phyloP scores from a whole-genome alignment of 2,329 filamentous ascomycete genomes.

The Aspergillus thermomutatus region DNA sequence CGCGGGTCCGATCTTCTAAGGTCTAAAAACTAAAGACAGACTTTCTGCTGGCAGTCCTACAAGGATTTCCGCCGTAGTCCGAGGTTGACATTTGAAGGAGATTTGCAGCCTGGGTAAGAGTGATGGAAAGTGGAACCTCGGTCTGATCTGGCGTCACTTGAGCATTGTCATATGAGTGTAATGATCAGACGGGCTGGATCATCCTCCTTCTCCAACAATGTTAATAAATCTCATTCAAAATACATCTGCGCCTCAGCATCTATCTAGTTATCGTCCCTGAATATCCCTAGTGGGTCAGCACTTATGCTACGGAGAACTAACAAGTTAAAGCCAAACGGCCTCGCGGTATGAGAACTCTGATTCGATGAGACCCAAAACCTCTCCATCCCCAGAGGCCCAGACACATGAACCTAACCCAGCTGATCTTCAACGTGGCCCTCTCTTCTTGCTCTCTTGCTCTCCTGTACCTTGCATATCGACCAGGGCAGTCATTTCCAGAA shows the following conservation, averaged over 20 bases:
- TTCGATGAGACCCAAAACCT: conserved; percentile 8
- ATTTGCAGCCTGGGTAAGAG: background rate
- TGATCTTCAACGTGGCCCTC: conserved; percentile 23
- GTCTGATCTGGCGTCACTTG: background rate
- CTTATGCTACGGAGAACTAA: background rate
- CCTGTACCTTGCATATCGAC: background rate
- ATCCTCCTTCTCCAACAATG: background rate
- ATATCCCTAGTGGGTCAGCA: background rate
- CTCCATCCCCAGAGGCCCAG: conserved; percentile 19
- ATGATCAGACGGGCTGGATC: background rate
- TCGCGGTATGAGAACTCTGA: conserved; percentile 15
- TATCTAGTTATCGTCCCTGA: background rate
- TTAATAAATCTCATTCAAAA: background rate
- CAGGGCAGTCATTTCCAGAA: background rate
- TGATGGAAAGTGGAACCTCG: background rate
- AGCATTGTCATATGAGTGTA: background rate
- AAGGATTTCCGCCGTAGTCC: background rate
- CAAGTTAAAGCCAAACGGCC: background rate
- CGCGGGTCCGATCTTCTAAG: background rate
- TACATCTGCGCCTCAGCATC: background rate
- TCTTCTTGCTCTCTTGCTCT: conserved; percentile 2
- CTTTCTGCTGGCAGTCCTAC: background rate
- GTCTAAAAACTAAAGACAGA: background rate
- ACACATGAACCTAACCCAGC: conserved; percentile 1
- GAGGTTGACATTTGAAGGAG: background rate